Percentiles rank a stretch among this genome's conserved stretches.
Evolutionary conservation across 2,329 filamentous ascomycete species (phyloP).

Genomic region (Basipetospora chlamydospora): DNA sequence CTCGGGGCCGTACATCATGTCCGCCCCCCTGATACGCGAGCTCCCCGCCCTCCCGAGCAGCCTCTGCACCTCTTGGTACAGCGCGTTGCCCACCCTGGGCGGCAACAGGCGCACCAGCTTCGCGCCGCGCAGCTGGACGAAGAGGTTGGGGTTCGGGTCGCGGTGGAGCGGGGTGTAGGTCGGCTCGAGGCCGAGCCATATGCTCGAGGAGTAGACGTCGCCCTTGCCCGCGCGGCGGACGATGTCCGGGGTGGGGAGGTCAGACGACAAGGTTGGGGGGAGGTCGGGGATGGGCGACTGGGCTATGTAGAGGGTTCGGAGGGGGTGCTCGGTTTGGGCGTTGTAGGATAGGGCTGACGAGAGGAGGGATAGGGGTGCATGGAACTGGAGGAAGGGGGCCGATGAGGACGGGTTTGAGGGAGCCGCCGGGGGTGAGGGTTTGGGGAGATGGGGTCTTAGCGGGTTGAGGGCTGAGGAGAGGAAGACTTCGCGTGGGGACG

Average conservation of each 20-base stretch:
- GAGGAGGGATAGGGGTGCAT: constrained; percentile 51
- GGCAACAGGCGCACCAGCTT: constrained; percentile 63
- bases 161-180: constrained; percentile 84
- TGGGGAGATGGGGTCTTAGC: constrained; percentile 10
- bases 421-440: constrained; percentile 8
- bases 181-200: constrained; percentile 79
- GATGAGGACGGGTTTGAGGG: no score
- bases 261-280: constrained; percentile 43
- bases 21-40: constrained; percentile 52
- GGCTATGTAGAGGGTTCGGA: constrained; percentile 60
- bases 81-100: constrained; percentile 43
- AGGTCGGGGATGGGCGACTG: constrained; percentile 62
- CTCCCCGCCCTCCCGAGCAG: constrained; percentile 23
- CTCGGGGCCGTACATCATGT: constrained; percentile 84
- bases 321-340: constrained; percentile 12
- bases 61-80: constrained; percentile 44
- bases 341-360: constrained; percentile 40
- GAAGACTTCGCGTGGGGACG: not conserved
- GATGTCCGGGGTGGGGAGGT: constrained; percentile 53
- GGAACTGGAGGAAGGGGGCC: constrained; percentile 36
- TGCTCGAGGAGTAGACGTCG: constrained; percentile 72
- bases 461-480: constrained; percentile 4
- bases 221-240: constrained; percentile 53
- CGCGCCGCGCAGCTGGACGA: constrained; percentile 61
- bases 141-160: constrained; percentile 89